A percentile compares a stretch with the other conserved stretches of the same genome.
These are phyloP conservation scores for Gossypium longicalyx DNA, from an alignment of 345 rosid species.

Conservation along the genomic window DNA sequence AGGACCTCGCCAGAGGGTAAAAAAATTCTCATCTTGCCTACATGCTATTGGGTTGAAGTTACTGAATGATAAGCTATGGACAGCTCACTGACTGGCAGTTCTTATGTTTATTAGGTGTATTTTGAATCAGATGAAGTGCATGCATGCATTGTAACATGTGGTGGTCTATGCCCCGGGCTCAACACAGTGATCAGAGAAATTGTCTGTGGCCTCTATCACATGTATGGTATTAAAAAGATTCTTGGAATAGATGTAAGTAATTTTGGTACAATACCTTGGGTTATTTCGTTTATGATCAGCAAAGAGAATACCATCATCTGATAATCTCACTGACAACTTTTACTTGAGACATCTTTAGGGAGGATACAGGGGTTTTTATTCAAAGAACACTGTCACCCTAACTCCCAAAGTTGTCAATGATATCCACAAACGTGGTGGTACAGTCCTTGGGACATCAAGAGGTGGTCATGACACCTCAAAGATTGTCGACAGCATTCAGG, in stretches of 20 bases:
- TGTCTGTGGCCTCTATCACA: conserved; percentile 65
- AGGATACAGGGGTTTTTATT: conserved; percentile 87
- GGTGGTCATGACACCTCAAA: conserved; percentile 81
- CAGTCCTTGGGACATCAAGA: conserved; percentile 80
- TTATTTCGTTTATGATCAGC: not conserved
- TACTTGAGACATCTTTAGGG: conserved; percentile 43
- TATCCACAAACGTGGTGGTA: conserved; percentile 94
- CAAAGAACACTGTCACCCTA: conserved; percentile 60
- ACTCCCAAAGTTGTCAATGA: conserved; percentile 70
- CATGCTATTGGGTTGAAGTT: not conserved
- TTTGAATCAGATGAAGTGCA: conserved; percentile 74
- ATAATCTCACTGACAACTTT: not conserved
- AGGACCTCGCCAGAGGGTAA: conserved; percentile 90
- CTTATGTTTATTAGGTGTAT: conserved; percentile 44
- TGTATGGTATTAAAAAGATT: conserved; percentile 77
- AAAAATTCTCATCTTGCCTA: conserved; percentile 11
- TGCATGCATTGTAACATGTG: conserved; percentile 91
- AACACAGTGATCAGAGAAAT: conserved; percentile 95
- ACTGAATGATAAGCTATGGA: not conserved
- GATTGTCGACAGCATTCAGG: conserved; percentile 87
- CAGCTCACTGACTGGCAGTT: conserved; percentile 1
- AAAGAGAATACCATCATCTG: not conserved
- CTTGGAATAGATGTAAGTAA: conserved; percentile 78
- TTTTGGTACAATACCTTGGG: not conserved
- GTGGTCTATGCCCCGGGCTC: conserved; percentile 93